Percentiles rank a stretch among this genome's conserved stretches.
Evolutionary conservation across 805 yeast species (phyloP).

Genomic region (Candida jianshihensis): DNA sequence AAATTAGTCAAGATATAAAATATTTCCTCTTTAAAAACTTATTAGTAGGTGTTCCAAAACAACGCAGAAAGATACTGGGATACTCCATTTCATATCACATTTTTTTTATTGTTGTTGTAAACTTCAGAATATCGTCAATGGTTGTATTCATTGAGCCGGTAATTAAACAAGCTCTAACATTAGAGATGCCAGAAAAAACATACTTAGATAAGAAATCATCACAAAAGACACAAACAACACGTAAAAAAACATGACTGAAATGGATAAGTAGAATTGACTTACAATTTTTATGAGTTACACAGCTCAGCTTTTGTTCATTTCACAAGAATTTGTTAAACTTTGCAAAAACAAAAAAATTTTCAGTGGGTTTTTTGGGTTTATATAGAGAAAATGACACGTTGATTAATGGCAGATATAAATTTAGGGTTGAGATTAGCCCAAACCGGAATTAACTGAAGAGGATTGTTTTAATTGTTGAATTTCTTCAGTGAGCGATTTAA

Average conservation of each 20-base stretch:
- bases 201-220: conserved; percentile 20
- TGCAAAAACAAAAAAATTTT: too few relatives aligned
- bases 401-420: too few relatives aligned
- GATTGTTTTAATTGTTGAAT: conserved; percentile 13
- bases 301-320: too few relatives aligned
- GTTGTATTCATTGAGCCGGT: conserved; percentile 75
- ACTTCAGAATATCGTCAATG: conserved; percentile 59
- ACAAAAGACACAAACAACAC: conserved; percentile 3
- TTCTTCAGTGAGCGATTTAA: conserved; percentile 18
- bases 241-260: neutral
- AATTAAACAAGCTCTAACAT: conserved; percentile 63
- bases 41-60: too few relatives aligned
- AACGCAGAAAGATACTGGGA: neutral
- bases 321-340: too few relatives aligned
- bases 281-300: too few relatives aligned
- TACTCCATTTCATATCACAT: too few relatives aligned
- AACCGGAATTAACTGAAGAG: neutral
- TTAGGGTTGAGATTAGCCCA: too few relatives aligned
- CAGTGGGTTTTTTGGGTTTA: too few relatives aligned
- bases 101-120: neutral
- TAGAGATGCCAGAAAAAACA: conserved; percentile 90
- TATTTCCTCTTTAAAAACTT: too few relatives aligned
- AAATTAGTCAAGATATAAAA: too few relatives aligned
- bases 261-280: neutral
- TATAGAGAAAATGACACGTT: too few relatives aligned